Base-by-base conservation (phyloP, 129 eudicot species). In the Centella asiatica region DNA sequence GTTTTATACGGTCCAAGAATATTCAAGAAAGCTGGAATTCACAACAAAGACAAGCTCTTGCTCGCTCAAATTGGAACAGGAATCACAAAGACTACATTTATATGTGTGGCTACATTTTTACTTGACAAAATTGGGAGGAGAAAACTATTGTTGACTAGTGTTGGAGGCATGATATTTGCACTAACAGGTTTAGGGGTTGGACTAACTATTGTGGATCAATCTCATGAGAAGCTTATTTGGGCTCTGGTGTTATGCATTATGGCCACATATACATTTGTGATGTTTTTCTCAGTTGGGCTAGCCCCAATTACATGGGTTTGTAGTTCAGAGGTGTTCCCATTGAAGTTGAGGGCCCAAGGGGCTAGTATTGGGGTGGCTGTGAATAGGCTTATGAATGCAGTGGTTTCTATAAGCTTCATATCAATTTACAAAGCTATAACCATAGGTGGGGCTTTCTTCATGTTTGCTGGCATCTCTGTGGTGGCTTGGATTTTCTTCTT, bases 271-370 rank as follows among this genome's bases (percentile, higher is more conserved):
- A 6, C 60, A 4, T 86, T 52, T 52, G 78, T 86, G 62, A 76
- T 74, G 76, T 83, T 79, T 27, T 90, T 86, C 42, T 76, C 83
- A 32, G 58, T 83, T 1, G 97, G 97, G 46, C 78, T 90, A 17
- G 83, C 69, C 3, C 97, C 97, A 0, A 71, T 86, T 0, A 77
- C 94, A 37, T 86, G 95, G 89, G 97, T 90, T 31, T 90, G 84
- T 60, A 79, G 88, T 24, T 70, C 95, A 4, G 97, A 90, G 78
- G 81, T 86, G 3, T 90, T 85, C 15, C 97, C 95, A 3, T 42
- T 69, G 4, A 83, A 31, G 71, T 69, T 86, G 8, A 77, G 97
- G 78, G 97, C 87, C n/a, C 80, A 76, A 60, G 97, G 95, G 29
- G 80, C 76, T 24, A 65, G 90, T 11, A 69, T 90, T 8, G 92